Conservation (phyloP, 1,284 basidiomycete genomes). For the Agroathelia rolfsii region DNA sequence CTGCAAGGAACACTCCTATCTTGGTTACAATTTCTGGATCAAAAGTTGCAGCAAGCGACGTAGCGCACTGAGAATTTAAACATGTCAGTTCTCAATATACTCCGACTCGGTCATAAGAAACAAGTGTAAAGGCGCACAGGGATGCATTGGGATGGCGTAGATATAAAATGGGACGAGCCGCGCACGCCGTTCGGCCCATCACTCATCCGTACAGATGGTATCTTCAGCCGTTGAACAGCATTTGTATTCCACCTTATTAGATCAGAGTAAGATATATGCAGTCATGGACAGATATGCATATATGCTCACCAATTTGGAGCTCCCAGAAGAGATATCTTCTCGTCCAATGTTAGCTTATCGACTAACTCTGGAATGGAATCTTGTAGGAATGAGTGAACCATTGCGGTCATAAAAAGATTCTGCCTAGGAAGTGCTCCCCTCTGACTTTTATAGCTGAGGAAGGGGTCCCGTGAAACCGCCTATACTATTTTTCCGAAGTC, state of each 20-base stretch:
- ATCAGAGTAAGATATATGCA: too few relatives aligned
- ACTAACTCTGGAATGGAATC: conserved; percentile 42
- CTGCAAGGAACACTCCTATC: conserved; percentile 47
- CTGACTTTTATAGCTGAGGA: too few relatives aligned
- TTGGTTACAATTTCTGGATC: conserved; percentile 42
- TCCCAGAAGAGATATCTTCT: conserved; percentile 35
- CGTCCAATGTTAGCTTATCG: conserved; percentile 27
- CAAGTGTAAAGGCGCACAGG: conserved; percentile 31
- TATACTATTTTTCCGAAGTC: too few relatives aligned
- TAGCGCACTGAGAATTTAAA: conserved; percentile 42
- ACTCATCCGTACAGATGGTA: conserved; percentile 21
- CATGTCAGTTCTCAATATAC: too few relatives aligned
- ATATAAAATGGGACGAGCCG: conserved; percentile 56
- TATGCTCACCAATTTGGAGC: conserved; percentile 41
- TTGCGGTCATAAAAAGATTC: conserved; percentile 9
- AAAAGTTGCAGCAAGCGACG: conserved; percentile 57
- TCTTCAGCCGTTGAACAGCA: conserved; percentile 17
- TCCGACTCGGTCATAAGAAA: conserved; percentile 1
- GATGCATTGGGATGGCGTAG: conserved; percentile 52
- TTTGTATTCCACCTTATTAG: conserved; percentile 36
- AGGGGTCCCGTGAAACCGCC: too few relatives aligned
- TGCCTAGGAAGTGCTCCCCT: too few relatives aligned
- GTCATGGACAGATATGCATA: too few relatives aligned
- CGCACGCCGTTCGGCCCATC: too few relatives aligned
- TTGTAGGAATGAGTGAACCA: conserved; percentile 39